phyloP scores from a whole-genome alignment of 164 flowering plant species.

The Platanus orientalis region DNA sequence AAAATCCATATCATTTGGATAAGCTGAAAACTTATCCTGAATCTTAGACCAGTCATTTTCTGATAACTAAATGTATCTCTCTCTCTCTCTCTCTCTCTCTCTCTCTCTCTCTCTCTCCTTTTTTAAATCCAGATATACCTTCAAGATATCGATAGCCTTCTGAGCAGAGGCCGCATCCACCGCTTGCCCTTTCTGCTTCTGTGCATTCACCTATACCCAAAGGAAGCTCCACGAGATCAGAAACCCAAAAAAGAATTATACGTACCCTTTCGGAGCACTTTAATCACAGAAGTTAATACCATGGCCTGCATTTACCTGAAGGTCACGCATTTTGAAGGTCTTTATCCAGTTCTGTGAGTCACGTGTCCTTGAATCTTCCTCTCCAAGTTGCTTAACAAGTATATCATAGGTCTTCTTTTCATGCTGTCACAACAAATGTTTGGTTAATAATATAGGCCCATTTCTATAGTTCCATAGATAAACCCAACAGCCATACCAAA shows the following conservation, averaged over 20 bases:
- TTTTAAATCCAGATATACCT: slow-evolving; percentile 39
- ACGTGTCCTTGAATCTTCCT: slow-evolving; percentile 89
- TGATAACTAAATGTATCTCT: too few relatives aligned
- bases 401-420: slow-evolving; percentile 95
- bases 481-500: neutral
- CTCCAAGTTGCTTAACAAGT: slow-evolving; percentile 95
- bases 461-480: neutral
- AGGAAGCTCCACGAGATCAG: slow-evolving; percentile 1
- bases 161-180: slow-evolving; percentile 66
- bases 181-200: slow-evolving; percentile 89
- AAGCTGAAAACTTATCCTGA: too few relatives aligned
- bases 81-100: too few relatives aligned
- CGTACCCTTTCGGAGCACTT: too few relatives aligned
- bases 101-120: too few relatives aligned
- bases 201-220: slow-evolving; percentile 63
- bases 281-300: neutral
- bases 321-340: slow-evolving; percentile 88
- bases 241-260: neutral
- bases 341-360: slow-evolving; percentile 97
- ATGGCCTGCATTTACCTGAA: slow-evolving; percentile 49
- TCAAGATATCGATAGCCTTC: slow-evolving; percentile 72
- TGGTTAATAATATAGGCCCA: neutral
- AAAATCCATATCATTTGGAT: too few relatives aligned
- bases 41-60: too few relatives aligned
- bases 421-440: slow-evolving; percentile 46